Base-by-base conservation (phyloP, 2,329 filamentous ascomycete species). In the Penicillium sp. region DNA sequence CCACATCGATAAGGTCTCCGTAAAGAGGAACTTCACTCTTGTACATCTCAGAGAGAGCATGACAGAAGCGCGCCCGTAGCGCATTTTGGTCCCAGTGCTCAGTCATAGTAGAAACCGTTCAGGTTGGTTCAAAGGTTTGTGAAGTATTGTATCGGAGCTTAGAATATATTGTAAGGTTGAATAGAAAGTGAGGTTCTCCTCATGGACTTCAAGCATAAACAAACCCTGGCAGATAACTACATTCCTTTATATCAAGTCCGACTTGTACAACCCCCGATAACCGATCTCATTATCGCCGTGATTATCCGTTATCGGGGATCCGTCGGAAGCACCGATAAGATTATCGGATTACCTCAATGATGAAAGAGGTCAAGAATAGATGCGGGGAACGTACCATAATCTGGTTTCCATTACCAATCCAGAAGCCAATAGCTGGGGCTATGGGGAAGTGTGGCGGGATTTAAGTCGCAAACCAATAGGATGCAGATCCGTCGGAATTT, bases 1-100 rank as follows among this genome's bases (percentile, higher is more conserved):
- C 72, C n/a, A 74, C 59, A 26, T 66, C 56, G 10, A 73, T 55
- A 2, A 74, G 62, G 29, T 72, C 62, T 4, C 67, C 70, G 39
- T 74, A 74, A 1, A 73, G 56, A 6, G 71, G 71, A 1, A 74
- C 72, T 51, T 74, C 72, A 7, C 44, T 55, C 49, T 66, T 71
- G 59, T 74, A 74, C 72, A 74, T 73, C 29, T 68, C 68, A 7
- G 72, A 74, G 53, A 74, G 66, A 3, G 69, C 68, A 51, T 66
- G 58, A 26, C 68, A 65, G 48, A 74, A 74, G 13, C 54, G 64
- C 11, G 70, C 67, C 10, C 72, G 67, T 2, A 72, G 65, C 26
- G 27, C 47, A 49, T 71, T 61, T 50, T 64, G 61, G 26, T 65
- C 51, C 61, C 59, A 68, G 4, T 52, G 13, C 9, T 24, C 35